Evolutionary conservation across 1,139 yeast genomes (phyloP).

Genomic region (Debaryomyces fabryi): DNA sequence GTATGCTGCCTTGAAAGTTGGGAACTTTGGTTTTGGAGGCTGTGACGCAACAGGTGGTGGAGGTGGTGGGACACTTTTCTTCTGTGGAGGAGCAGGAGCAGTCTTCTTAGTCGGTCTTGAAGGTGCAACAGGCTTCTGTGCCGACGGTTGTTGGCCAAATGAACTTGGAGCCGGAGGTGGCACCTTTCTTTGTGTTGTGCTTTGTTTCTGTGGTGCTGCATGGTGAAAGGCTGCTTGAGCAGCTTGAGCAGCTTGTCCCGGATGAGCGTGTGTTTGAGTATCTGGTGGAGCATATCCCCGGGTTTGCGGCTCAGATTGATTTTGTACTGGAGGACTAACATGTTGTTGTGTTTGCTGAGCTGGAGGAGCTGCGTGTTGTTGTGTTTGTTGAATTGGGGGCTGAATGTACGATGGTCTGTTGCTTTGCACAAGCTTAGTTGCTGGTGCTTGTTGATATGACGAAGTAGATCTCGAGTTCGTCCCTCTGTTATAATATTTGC

Average conservation of each 20-base stretch:
- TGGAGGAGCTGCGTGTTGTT: neutral
- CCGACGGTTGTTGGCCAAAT: constrained; percentile 25
- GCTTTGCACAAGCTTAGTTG: constrained; percentile 6
- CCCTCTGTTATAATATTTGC: constrained; percentile 47
- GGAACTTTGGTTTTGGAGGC: constrained; percentile 65
- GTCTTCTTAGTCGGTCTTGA: constrained; percentile 34
- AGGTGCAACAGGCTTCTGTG: constrained; percentile 19
- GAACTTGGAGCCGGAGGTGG: constrained; percentile 25
- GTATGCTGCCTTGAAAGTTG: constrained; percentile 83
- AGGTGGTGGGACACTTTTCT: constrained; percentile 42
- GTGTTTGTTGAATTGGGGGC: constrained; percentile 11
- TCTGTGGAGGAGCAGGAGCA: constrained; percentile 43
- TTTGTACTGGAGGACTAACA: neutral
- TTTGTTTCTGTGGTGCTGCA: constrained; percentile 11
- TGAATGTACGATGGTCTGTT: constrained; percentile 7
- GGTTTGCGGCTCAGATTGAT: neutral
- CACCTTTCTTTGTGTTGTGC: constrained; percentile 19
- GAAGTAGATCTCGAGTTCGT: constrained; percentile 15
- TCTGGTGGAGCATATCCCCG: constrained; percentile 8
- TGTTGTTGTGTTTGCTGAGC: constrained; percentile 7
- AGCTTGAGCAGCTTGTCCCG: constrained; percentile 12
- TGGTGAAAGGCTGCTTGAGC: constrained; percentile 15
- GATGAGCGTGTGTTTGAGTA: constrained; percentile 7
- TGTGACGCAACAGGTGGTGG: constrained; percentile 70
- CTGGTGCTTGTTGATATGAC: constrained; percentile 15